phyloP scores from a whole-genome alignment of 495 filamentous ascomycete genomes.

The Aspergillus affinis region DNA sequence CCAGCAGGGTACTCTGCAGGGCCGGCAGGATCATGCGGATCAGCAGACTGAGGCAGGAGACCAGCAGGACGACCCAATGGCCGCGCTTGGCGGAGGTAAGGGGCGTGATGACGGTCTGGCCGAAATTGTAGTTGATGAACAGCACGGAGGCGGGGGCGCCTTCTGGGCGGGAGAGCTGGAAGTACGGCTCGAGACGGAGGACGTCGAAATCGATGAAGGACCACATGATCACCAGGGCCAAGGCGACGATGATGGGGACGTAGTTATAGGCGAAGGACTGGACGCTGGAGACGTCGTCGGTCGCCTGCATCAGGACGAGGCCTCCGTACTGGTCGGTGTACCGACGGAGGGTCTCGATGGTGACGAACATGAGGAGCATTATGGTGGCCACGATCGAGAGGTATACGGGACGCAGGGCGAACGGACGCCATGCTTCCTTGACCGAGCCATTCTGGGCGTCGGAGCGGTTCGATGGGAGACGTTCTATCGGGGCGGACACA shows the following conservation, averaged over 20 bases:
- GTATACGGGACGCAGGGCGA: constrained; percentile 30
- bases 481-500: too few relatives aligned
- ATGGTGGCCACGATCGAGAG: constrained; percentile 26
- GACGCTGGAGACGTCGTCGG: constrained; percentile 32
- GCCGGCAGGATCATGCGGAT: constrained; percentile 42
- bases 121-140: constrained; percentile 47
- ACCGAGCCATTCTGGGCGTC: too few relatives aligned
- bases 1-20: constrained; percentile 37
- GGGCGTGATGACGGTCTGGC: constrained; percentile 41
- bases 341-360: constrained; percentile 34
- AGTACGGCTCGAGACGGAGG: constrained; percentile 43
- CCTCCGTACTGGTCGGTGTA: constrained; percentile 36
- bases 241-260: constrained; percentile 37
- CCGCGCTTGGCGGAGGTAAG: constrained; percentile 35
- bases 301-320: constrained; percentile 33
- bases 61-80: constrained; percentile 39
- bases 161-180: constrained; percentile 37
- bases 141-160: constrained; percentile 37
- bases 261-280: constrained; percentile 43
- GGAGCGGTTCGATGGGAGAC: too few relatives aligned
- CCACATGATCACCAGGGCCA: constrained; percentile 38
- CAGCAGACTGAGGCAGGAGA: constrained; percentile 35
- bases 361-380: constrained; percentile 28
- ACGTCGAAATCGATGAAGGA: constrained; percentile 45
- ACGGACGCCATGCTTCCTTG: constrained; percentile 34